phyloP scores from a whole-genome alignment of 768 basidiomycete genomes.

The Mycena leptocephala region DNA sequence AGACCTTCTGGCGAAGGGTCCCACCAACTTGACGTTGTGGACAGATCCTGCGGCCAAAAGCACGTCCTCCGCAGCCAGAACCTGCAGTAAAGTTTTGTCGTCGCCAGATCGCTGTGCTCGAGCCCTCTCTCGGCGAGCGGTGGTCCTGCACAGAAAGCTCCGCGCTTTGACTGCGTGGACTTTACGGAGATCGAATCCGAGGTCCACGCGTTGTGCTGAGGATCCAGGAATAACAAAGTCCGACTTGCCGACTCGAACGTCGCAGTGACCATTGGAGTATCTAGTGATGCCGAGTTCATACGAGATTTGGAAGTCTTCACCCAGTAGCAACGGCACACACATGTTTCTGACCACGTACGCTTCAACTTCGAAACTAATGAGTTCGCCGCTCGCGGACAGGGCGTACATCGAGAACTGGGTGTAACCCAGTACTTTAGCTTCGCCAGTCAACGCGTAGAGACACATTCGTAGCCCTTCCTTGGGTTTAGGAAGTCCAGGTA shows the following conservation, averaged over 20 bases:
- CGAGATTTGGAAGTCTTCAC: conserved; percentile 45
- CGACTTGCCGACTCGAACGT: neutral
- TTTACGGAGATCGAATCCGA: conserved; percentile 20
- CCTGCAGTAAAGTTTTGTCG: neutral
- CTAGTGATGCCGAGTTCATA: conserved; percentile 41
- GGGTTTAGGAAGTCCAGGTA: neutral
- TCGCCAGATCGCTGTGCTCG: neutral
- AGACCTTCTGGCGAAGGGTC: neutral
- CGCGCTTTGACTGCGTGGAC: neutral
- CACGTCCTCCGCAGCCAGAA: neutral
- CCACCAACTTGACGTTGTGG: conserved; percentile 5
- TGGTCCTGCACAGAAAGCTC: neutral
- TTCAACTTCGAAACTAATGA: conserved; percentile 36
- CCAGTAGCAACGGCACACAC: conserved; percentile 46
- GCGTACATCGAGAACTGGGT: conserved; percentile 26
- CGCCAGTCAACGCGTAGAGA: conserved; percentile 24
- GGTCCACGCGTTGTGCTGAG: neutral
- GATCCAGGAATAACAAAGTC: neutral
- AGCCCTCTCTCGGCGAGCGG: neutral
- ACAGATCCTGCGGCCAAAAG: neutral
- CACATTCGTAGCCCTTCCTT: conserved; percentile 22
- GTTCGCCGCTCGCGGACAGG: neutral
- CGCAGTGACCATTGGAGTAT: conserved; percentile 3
- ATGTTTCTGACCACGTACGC: conserved; percentile 45
- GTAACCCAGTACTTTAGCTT: conserved; percentile 39